Evolutionary conservation across 148 eudicot genomes (phyloP).

Genomic region (Nyssa sinensis): DNA sequence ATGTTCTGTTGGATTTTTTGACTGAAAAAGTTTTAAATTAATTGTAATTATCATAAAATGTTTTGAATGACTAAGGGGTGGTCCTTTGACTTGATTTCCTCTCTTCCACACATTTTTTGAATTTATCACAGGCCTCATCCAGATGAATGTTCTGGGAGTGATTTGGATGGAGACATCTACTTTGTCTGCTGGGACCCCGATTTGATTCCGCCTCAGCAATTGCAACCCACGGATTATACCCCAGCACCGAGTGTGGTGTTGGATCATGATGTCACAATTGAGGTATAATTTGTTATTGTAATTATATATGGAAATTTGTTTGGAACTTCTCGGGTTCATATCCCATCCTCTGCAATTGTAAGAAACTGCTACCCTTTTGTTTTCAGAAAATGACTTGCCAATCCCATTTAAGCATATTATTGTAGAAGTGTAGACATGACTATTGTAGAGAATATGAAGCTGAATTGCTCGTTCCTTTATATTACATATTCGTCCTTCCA

Average conservation of each 20-base stretch:
- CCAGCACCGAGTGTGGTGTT: constrained; percentile 39
- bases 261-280: constrained; percentile 80
- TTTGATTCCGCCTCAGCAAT: constrained; percentile 58
- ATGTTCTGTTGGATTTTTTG: background rate
- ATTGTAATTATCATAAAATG: background rate
- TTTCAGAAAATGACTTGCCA: too few relatives aligned
- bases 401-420: too few relatives aligned
- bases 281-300: constrained; percentile 26
- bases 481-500: too few relatives aligned
- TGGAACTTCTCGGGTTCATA: too few relatives aligned
- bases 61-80: background rate
- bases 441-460: too few relatives aligned
- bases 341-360: too few relatives aligned
- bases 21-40: background rate
- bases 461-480: too few relatives aligned
- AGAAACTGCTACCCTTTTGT: too few relatives aligned
- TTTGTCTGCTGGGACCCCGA: constrained; percentile 88
- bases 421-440: too few relatives aligned
- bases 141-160: constrained; percentile 97
- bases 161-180: constrained; percentile 93
- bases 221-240: constrained; percentile 67
- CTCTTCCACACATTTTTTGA: background rate
- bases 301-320: background rate
- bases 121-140: constrained; percentile 78
- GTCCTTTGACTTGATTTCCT: background rate